Evolutionary conservation across 2,329 filamentous ascomycete species (phyloP).

Genomic region (Cladophialophora exuberans): DNA sequence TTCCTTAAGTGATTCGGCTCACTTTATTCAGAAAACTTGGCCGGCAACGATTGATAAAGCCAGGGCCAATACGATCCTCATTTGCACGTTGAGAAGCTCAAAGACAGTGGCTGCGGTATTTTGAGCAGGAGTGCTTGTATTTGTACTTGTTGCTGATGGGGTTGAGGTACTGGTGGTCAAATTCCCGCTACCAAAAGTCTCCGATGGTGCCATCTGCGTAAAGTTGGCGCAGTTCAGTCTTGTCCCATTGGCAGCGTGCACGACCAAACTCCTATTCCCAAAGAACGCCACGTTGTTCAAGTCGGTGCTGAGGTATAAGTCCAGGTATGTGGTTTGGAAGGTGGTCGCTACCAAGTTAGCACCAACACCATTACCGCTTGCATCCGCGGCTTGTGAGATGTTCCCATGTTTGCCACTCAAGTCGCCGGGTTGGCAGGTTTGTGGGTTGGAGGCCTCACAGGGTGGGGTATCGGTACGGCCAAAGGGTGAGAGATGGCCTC

Average conservation of each 20-base stretch:
- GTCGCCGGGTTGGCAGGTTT: slow-evolving; percentile 76
- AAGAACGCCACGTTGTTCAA: slow-evolving; percentile 51
- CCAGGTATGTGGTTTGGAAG: slow-evolving; percentile 45
- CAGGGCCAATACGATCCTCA: background rate
- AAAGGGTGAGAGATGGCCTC: slow-evolving; percentile 73
- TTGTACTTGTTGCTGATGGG: slow-evolving; percentile 1
- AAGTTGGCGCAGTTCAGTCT: slow-evolving; percentile 63
- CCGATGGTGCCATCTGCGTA: slow-evolving; percentile 27
- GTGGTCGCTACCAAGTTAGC: slow-evolving; percentile 20
- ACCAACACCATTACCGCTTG: slow-evolving; percentile 44
- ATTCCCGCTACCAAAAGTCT: background rate
- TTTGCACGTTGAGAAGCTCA: background rate
- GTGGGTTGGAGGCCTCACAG: slow-evolving; percentile 61
- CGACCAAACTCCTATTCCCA: slow-evolving; percentile 58
- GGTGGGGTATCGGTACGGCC: slow-evolving; percentile 61
- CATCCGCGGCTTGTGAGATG: slow-evolving; percentile 54
- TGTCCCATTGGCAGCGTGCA: slow-evolving; percentile 57
- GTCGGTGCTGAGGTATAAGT: slow-evolving; percentile 54
- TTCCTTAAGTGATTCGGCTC: no score
- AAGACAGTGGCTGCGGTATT: background rate
- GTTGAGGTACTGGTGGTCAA: no score
- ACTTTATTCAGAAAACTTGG: background rate
- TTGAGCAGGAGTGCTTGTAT: background rate
- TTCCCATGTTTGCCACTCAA: slow-evolving; percentile 73
- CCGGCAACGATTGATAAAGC: background rate